Conservation (phyloP, 208 protist genomes). For the Angomonas deanei region DNA sequence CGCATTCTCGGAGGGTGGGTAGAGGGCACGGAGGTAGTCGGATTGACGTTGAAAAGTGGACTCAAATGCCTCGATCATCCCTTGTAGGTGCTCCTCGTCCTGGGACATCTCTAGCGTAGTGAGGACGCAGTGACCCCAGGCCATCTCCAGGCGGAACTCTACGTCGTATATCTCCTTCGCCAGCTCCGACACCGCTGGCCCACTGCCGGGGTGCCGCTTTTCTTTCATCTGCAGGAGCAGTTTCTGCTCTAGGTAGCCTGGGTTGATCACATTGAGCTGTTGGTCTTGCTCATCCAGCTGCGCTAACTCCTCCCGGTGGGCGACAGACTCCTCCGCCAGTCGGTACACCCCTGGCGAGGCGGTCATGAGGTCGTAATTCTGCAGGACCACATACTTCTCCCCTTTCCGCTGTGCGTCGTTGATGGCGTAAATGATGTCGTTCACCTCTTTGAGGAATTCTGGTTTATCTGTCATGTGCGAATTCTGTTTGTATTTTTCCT, state of each 20-base stretch:
- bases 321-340: conserved; percentile 18
- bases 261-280: conserved; percentile 29
- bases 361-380: conserved; percentile 72
- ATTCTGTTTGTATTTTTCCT: neutral
- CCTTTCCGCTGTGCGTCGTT: conserved; percentile 33
- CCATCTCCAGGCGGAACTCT: conserved; percentile 35
- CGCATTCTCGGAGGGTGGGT: conserved; percentile 23
- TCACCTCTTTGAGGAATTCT: conserved; percentile 9
- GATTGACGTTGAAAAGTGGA: conserved; percentile 46
- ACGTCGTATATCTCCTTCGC: conserved; percentile 4
- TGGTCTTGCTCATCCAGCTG: conserved; percentile 19
- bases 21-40: conserved; percentile 49
- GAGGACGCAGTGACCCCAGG: conserved; percentile 57
- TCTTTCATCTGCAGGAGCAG: conserved; percentile 9
- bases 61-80: conserved; percentile 71
- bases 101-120: conserved; percentile 37
- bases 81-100: conserved; percentile 62
- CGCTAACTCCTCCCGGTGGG: conserved; percentile 23
- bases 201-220: neutral
- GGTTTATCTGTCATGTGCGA: neutral
- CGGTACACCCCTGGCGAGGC: conserved; percentile 27
- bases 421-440: conserved; percentile 14
- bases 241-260: conserved; percentile 29
- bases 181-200: neutral
- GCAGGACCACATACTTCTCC: conserved; percentile 53